phyloP scores from a whole-genome alignment of 2,329 filamentous ascomycete species.

The Paecilomyces formosus region DNA sequence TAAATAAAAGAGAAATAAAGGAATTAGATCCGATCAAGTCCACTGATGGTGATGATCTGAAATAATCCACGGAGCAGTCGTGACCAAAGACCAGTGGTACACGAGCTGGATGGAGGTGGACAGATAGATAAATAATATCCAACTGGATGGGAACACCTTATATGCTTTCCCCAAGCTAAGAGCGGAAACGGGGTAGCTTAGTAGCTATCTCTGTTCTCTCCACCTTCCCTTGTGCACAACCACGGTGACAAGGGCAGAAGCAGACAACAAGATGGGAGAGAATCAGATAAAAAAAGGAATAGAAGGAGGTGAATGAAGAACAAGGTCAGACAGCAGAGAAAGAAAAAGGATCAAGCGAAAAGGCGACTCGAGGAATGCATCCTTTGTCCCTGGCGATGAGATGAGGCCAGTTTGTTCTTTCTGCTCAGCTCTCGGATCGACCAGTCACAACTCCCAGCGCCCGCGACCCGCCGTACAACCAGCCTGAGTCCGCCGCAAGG shows the following conservation, averaged over 20 bases:
- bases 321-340: neutral
- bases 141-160: neutral
- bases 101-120: neutral
- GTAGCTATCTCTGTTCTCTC: neutral
- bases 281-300: too few species aligned
- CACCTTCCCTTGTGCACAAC: neutral
- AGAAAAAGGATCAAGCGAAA: constrained; percentile 1
- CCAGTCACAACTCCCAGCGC: too few species aligned
- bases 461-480: constrained; percentile 11
- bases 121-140: constrained; percentile 3
- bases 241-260: neutral
- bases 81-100: neutral
- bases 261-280: neutral
- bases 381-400: constrained; percentile 14
- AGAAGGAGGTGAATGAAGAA: neutral
- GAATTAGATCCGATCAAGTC: neutral
- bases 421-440: constrained; percentile 11
- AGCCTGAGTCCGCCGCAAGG: constrained; percentile 13
- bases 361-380: constrained; percentile 1
- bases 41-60: neutral
- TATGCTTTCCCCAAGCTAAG: neutral
- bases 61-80: neutral
- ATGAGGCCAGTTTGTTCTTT: constrained; percentile 39
- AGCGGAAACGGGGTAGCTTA: neutral
- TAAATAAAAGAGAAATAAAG: too few species aligned